Evolutionary conservation across 1,139 yeast genomes (phyloP).

Genomic region (Candida tropicalis): DNA sequence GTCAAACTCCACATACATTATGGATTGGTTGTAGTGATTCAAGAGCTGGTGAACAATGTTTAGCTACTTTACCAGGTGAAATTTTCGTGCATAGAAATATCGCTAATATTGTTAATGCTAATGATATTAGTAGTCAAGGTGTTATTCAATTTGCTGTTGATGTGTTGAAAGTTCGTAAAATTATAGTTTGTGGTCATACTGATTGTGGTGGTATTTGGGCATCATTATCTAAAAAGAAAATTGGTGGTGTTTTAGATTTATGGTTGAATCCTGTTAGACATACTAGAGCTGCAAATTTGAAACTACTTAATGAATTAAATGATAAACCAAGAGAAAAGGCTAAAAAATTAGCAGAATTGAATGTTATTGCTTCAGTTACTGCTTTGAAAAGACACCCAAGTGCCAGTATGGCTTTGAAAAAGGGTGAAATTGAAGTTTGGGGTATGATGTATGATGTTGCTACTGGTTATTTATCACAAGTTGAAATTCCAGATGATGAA

Average conservation of each 20-base stretch:
- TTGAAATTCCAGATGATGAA: constrained; percentile 56
- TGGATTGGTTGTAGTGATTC: constrained; percentile 98
- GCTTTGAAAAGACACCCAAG: constrained; percentile 71
- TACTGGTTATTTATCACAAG: constrained; percentile 65
- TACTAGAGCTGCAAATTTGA: constrained; percentile 61
- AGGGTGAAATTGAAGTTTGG: constrained; percentile 81
- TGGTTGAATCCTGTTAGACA: constrained; percentile 80
- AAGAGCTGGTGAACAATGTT: constrained; percentile 78
- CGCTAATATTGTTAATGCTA: constrained; percentile 76
- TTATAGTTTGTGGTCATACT: constrained; percentile 95
- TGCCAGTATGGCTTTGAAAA: constrained; percentile 69
- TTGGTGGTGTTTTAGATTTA: constrained; percentile 75
- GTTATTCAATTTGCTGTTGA: constrained; percentile 91
- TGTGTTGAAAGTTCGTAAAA: constrained; percentile 78
- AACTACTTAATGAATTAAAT: constrained; percentile 42
- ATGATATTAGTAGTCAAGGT: constrained; percentile 77
- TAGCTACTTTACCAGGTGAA: constrained; percentile 90
- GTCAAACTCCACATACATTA: constrained; percentile 90
- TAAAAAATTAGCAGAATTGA: constrained; percentile 73
- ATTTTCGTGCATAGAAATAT: constrained; percentile 91
- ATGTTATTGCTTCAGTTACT: constrained; percentile 64
- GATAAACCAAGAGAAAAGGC: constrained; percentile 60
- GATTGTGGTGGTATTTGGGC: constrained; percentile 98
- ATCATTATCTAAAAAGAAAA: constrained; percentile 66
- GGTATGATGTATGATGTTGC: constrained; percentile 88